Base-by-base conservation (phyloP, 192 early-diverging fungal species). In the Linnemannia zychae region DNA sequence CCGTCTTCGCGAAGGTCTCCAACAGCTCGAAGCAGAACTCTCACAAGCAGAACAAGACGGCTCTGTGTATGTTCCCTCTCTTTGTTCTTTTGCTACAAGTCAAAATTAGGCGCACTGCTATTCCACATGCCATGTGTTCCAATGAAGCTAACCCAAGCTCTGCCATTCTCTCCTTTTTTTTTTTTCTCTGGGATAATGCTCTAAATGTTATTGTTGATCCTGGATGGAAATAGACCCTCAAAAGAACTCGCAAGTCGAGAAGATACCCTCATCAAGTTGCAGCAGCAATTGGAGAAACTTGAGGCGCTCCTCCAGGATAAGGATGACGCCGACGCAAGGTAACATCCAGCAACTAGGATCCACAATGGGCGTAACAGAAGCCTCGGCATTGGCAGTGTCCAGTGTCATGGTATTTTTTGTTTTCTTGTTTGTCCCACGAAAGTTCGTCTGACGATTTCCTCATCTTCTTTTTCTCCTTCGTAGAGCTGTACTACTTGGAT, bases 251-350 rank as follows among this genome's bases (percentile, higher is more conserved):
- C 91, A 49, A 75, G 84, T 69, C 90, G 91, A 89, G 95, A 96
- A 88, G 90, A 92, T 79, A 87, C 89, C 72, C 71, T 96, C 20
- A 88, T 96, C 66, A 85, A 91, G 70, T 69, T 95, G 47, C 91
- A 92, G 67, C 89, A 92, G 37, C 88, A 93, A 82, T 77, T 92
- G 17, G 93, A 95, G 49, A 92, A 90, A 66, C 37, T 93, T 48
- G 91, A 93, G 44, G 89, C 86, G 20, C 52, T 89, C 17, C 74
- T 89, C 12, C 85, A 81, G 28, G 86, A 91, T 68, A 88, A 88
- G 71, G 78, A 89, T 63, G 89, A 91, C 68, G 69, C 47, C 12
- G 72, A 84, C 34, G 82, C 89, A 31, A 84, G 90, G 88, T 91
- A 86, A 40, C n/a, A n/a, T n/a, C n/a, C n/a, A n/a, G n/a, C n/a